phyloP scores from a whole-genome alignment of 2,329 filamentous ascomycete genomes.

The Calonectria pseudoturangicola region DNA sequence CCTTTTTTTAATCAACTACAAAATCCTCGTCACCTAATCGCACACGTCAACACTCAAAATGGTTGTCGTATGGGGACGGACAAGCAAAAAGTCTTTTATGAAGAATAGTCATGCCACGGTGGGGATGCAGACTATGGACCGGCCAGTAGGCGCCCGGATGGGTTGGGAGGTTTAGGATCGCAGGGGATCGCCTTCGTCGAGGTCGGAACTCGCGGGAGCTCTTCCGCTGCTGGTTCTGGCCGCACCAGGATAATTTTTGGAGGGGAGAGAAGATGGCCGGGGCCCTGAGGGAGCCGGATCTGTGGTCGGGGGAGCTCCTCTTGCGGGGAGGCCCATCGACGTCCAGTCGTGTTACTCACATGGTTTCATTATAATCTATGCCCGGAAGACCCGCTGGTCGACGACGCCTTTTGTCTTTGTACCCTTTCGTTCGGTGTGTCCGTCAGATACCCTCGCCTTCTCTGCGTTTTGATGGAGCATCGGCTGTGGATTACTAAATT shows the following conservation, averaged over 20 bases:
- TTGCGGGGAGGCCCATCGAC: conserved; percentile 44
- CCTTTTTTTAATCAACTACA: conserved; percentile 64
- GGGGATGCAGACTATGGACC: conserved; percentile 59
- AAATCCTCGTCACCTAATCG: conserved; percentile 61
- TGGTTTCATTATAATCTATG: conserved; percentile 57
- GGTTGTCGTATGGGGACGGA: conserved; percentile 57
- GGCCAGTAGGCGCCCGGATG: conserved; percentile 48
- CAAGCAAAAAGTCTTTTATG: conserved; percentile 60
- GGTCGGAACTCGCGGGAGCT: conserved; percentile 41
- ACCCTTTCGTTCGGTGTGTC: conserved; percentile 52
- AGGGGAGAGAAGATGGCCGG: conserved; percentile 47
- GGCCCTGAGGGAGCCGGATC: conserved; percentile 46
- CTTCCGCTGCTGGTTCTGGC: conserved; percentile 33
- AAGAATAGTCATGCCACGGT: conserved; percentile 59
- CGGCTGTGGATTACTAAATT: conserved; percentile 57
- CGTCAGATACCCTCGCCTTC: conserved; percentile 54
- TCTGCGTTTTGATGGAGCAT: conserved; percentile 57
- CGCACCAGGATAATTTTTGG: conserved; percentile 44
- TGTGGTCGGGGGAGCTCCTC: conserved; percentile 37
- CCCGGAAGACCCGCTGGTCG: conserved; percentile 46
- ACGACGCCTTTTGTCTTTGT: conserved; percentile 47
- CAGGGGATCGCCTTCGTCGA: conserved; percentile 40
- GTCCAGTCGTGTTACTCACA: conserved; percentile 49
- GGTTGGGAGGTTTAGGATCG: conserved; percentile 39
- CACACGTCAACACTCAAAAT: conserved; percentile 55